Evolutionary conservation across 2,329 filamentous ascomycete species (phyloP), one percentile per base, ranked within the genome.

Genomic region (Sporothrix sp.): DNA sequence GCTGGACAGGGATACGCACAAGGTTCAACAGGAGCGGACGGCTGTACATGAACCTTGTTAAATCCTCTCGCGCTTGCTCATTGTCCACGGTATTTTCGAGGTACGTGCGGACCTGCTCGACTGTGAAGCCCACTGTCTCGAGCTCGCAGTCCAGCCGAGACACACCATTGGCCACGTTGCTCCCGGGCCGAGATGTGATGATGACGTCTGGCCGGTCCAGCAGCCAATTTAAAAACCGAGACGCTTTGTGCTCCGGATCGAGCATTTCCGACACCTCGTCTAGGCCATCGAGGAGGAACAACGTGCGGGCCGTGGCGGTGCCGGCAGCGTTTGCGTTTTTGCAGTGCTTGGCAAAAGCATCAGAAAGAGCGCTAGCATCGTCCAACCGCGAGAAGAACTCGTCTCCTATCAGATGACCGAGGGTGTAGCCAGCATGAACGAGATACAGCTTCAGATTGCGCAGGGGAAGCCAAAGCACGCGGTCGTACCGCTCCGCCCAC

Each of bases 231-330:
- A 70, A 57, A 30, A 66, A 60, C 14, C 35, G 4, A 18, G 23
- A 54, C 55, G 59, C 59, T 5, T 56, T 27, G 28, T 44, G 7
- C 8, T 27, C 25, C 7, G 4, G 40, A 7, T 58, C 56, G 7
- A 46, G 32, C 6, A 25, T 8, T 37, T 59, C 42, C 1, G 58
- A 61, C 9, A 71, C 57, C 61, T 73, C 70, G 48, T 73, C 70
- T 11, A 71, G 51, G 5, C 70, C 70, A 55, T 73, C 69, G 11
- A 72, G 62, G 13, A 71, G 39, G 40, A 70, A 68, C 1, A 72
- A 57, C 16, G 62, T 68, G 51, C 2, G 28, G n/a, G 25, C 28
- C 10, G 27, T 18, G 23, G 14, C 8, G n/a, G n/a, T n/a, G n/a
- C n/a, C n/a, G n/a, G n/a, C n/a, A n/a, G n/a, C n/a, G n/a, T n/a